A percentile compares a stretch with the other conserved stretches of the same genome.
Evolutionary conservation across 352 stramenopile genomes (phyloP).

Genomic region (Phytophthora nicotianae): DNA sequence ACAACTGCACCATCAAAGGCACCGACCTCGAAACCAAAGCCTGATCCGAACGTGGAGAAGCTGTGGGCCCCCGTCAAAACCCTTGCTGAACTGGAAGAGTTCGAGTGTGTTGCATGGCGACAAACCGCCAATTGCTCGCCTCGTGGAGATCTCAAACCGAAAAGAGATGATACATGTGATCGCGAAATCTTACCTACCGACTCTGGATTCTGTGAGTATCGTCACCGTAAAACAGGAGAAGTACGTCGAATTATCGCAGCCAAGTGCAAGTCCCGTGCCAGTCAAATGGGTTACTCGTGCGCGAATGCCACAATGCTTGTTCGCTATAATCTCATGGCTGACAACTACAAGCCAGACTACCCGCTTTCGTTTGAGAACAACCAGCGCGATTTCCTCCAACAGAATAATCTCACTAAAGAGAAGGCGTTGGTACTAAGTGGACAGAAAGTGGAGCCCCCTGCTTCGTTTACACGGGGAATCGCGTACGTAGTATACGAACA

Average conservation of each 20-base stretch:
- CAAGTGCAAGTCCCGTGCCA: slow-evolving; percentile 57
- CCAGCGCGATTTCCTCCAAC: slow-evolving; percentile 26
- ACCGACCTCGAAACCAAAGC: slow-evolving; percentile 12
- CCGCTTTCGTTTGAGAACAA: slow-evolving; percentile 34
- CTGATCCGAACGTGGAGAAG: slow-evolving; percentile 14
- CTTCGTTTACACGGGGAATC: slow-evolving; percentile 45
- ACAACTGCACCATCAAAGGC: slow-evolving; percentile 10
- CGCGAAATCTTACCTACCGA: slow-evolving; percentile 37
- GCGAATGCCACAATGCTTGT: slow-evolving; percentile 49
- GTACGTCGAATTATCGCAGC: slow-evolving; percentile 44
- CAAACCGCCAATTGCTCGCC: slow-evolving; percentile 50
- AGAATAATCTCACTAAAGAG: slow-evolving; percentile 41
- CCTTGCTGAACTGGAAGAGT: slow-evolving; percentile 39
- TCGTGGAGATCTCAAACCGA: slow-evolving; percentile 31
- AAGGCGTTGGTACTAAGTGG: slow-evolving; percentile 55
- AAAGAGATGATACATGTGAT: slow-evolving; percentile 38
- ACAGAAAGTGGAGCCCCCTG: slow-evolving; percentile 14
- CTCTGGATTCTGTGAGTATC: slow-evolving; percentile 61
- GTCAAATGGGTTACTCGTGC: slow-evolving; percentile 48
- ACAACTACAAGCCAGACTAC: slow-evolving; percentile 51
- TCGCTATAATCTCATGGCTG: slow-evolving; percentile 46
- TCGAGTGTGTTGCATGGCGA: slow-evolving; percentile 58
- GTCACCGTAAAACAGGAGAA: slow-evolving; percentile 38
- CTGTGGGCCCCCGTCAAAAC: slow-evolving; percentile 29
- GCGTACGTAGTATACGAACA: slow-evolving; percentile 59